Conservation (phyloP, 164 flowering plant genomes). For the Dillenia turbinata region DNA sequence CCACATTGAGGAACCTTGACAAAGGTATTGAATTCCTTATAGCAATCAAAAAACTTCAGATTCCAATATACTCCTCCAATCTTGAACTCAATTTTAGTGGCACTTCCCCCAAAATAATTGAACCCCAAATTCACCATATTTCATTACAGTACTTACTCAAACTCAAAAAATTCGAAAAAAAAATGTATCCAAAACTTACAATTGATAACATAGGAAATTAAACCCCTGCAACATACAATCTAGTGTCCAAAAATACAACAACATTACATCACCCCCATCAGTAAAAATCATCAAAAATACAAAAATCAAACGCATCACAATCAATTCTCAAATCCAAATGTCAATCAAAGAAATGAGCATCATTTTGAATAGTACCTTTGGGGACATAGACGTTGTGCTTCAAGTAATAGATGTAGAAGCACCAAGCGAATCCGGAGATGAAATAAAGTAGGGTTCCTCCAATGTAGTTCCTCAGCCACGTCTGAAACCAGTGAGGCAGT, state of each 20-base stretch:
- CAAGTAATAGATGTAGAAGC: constrained; percentile 72
- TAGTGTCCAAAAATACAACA: not conserved
- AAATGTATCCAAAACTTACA: too few relatives aligned
- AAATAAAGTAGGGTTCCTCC: constrained; percentile 60
- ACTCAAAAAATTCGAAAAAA: too few relatives aligned
- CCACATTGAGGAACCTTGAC: too few relatives aligned
- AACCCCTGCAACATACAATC: too few relatives aligned
- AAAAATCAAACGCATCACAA: not conserved
- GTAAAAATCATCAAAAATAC: not conserved
- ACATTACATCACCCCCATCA: not conserved
- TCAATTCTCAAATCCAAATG: not conserved
- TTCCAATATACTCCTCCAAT: too few relatives aligned
- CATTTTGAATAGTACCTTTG: constrained; percentile 42
- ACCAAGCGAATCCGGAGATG: constrained; percentile 75
- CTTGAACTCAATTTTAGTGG: too few relatives aligned
- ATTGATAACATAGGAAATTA: too few relatives aligned
- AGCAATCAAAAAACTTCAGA: too few relatives aligned
- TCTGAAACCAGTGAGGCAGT: constrained; percentile 55
- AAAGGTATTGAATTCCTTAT: too few relatives aligned
- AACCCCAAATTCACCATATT: too few relatives aligned
- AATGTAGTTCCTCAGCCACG: constrained; percentile 80
- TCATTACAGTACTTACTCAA: too few relatives aligned
- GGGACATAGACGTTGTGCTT: constrained; percentile 72
- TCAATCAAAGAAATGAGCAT: not conserved
- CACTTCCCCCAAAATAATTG: too few relatives aligned